These are phyloP conservation scores for Striga asiatica DNA, from an alignment of 257 asterid species.

Conservation along the genomic window DNA sequence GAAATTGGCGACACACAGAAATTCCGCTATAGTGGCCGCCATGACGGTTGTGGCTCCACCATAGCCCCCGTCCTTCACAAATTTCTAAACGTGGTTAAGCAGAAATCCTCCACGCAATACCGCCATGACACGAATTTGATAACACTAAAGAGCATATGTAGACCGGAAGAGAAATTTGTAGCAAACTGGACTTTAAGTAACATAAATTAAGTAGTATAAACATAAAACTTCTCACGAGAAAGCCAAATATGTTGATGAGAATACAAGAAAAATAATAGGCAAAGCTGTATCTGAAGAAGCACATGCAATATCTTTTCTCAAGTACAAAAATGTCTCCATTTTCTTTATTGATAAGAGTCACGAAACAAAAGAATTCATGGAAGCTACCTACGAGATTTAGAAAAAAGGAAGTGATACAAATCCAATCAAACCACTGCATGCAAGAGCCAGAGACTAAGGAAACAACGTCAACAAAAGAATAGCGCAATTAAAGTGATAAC, in stretches of 20 bases:
- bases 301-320: not conserved
- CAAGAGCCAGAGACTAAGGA: not conserved
- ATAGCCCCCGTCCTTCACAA: too few species aligned
- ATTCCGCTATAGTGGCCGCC: too few species aligned
- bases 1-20: too few species aligned
- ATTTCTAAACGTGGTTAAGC: too few species aligned
- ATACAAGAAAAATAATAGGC: too few species aligned
- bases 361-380: not conserved
- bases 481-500: not conserved
- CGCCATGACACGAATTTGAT: too few species aligned
- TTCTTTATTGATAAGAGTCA: too few species aligned
- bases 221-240: too few species aligned
- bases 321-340: not conserved
- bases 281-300: not conserved
- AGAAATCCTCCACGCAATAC: too few species aligned
- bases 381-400: not conserved
- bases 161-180: not conserved
- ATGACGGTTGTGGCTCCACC: too few species aligned
- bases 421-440: not conserved
- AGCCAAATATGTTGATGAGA: too few species aligned
- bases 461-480: not conserved
- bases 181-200: not conserved
- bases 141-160: too few species aligned
- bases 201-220: not conserved
- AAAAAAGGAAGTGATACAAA: not conserved